phyloP scores from a whole-genome alignment of 495 filamentous ascomycete species.

The Astrocystis sublimbata region DNA sequence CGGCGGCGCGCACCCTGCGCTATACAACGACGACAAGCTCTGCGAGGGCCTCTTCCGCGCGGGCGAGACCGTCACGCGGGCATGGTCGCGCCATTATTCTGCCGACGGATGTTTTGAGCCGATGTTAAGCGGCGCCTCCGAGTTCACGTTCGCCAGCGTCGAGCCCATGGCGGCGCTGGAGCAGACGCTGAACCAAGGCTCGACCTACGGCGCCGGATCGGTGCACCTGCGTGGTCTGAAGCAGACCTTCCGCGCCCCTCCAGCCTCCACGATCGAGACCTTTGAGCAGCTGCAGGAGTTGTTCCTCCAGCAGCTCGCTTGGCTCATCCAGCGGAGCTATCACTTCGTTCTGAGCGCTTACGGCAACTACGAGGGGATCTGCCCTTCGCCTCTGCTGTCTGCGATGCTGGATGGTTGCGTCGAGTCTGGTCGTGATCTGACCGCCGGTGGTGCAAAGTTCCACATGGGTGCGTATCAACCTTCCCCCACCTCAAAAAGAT shows the following conservation, averaged over 20 bases:
- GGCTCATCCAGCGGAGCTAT: slow-evolving; percentile 1
- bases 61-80: background rate
- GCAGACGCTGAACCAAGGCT: slow-evolving; percentile 14
- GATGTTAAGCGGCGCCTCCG: slow-evolving; percentile 15
- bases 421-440: slow-evolving; percentile 11
- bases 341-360: background rate
- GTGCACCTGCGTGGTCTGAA: slow-evolving; percentile 19
- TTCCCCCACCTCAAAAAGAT: no score
- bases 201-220: slow-evolving; percentile 16
- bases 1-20: slow-evolving; percentile 11
- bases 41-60: slow-evolving; percentile 12
- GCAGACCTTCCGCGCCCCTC: slow-evolving; percentile 13
- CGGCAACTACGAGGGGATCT: slow-evolving; percentile 13
- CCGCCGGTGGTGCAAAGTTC: slow-evolving; percentile 15
- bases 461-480: slow-evolving; percentile 1
- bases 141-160: slow-evolving; percentile 13
- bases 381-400: slow-evolving; percentile 17
- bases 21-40: slow-evolving; percentile 17
- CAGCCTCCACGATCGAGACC: background rate
- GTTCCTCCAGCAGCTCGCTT: slow-evolving; percentile 14
- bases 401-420: slow-evolving; percentile 11
- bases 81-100: slow-evolving; percentile 15
- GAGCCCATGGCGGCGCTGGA: slow-evolving; percentile 15
- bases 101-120: slow-evolving; percentile 19
- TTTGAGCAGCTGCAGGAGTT: slow-evolving; percentile 7